phyloP scores from a whole-genome alignment of 768 basidiomycete species.

The Tremella mesenterica region DNA sequence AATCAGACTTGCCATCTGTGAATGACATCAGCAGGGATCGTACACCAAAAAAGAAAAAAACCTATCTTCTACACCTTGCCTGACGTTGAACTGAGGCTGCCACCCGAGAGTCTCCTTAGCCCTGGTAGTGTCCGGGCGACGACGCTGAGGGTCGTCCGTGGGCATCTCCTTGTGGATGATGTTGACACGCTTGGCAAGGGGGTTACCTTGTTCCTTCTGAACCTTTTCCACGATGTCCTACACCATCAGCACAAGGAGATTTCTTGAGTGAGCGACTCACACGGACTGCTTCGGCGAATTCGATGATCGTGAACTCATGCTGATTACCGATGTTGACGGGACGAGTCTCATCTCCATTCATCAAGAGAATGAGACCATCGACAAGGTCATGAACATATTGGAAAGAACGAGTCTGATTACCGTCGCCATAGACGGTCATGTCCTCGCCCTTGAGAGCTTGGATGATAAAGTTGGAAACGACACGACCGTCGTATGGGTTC shows the following conservation, averaged over 20 bases:
- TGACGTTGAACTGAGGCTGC: slow-evolving; percentile 88
- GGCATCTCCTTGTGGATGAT: slow-evolving; percentile 45
- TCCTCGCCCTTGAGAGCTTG: slow-evolving; percentile 93
- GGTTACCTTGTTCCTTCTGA: slow-evolving; percentile 55
- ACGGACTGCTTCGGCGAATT: slow-evolving; percentile 86
- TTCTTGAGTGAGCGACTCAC: slow-evolving; percentile 16
- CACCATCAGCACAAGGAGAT: background rate
- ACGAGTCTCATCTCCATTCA: slow-evolving; percentile 88
- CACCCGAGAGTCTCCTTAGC: slow-evolving; percentile 76
- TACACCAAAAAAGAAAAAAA: no score
- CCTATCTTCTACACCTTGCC: slow-evolving; percentile 74
- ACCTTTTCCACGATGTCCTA: slow-evolving; percentile 82
- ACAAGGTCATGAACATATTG: slow-evolving; percentile 90
- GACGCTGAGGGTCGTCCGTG: slow-evolving; percentile 71
- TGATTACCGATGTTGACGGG: slow-evolving; percentile 95
- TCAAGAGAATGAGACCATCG: slow-evolving; percentile 60
- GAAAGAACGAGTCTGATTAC: slow-evolving; percentile 87
- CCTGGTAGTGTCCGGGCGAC: slow-evolving; percentile 83
- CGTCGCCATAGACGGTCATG: slow-evolving; percentile 94
- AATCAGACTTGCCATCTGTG: no score
- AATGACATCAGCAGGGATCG: no score
- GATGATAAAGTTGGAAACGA: slow-evolving; percentile 98
- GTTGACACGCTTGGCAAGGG: slow-evolving; percentile 42
- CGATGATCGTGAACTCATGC: slow-evolving; percentile 90
- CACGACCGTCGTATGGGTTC: slow-evolving; percentile 94